Percentiles rank a stretch among this genome's conserved stretches.
phyloP scores from a whole-genome alignment of 805 yeast species.

The Ogataea neopini region DNA sequence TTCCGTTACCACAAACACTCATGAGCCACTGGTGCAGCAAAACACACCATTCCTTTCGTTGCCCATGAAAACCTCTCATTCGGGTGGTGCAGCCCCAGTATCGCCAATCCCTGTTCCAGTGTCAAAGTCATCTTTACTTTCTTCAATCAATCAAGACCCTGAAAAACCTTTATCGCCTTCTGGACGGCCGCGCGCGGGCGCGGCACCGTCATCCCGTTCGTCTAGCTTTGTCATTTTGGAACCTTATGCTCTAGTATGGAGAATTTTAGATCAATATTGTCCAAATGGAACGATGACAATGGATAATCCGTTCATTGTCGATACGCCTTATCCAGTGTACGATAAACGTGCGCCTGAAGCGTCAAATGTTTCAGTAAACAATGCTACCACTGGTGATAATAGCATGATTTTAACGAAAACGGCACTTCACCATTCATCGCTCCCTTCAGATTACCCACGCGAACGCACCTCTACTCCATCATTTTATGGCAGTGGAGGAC shows the following conservation, averaged over 20 bases:
- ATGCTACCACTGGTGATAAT: conserved; percentile 1
- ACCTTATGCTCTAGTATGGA: conserved; percentile 65
- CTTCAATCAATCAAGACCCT: conserved; percentile 8
- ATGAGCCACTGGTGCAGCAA: not conserved
- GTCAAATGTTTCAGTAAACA: no score
- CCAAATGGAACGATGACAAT: conserved; percentile 76
- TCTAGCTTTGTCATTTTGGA: conserved; percentile 35
- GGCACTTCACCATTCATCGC: not conserved
- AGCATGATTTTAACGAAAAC: not conserved
- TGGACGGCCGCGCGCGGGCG: conserved; percentile 2
- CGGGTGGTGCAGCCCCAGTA: conserved; percentile 21
- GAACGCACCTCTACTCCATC: conserved; percentile 15
- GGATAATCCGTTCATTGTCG: conserved; percentile 64
- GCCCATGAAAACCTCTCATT: not conserved
- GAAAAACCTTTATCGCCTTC: conserved; percentile 3
- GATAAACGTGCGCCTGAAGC: conserved; percentile 10
- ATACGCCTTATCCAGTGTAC: conserved; percentile 36
- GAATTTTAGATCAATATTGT: conserved; percentile 55
- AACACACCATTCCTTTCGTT: not conserved
- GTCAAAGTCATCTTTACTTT: conserved; percentile 26
- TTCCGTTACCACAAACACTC: not conserved
- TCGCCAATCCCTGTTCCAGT: conserved; percentile 33
- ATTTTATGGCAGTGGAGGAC: conserved; percentile 5
- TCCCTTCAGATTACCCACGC: conserved; percentile 8
- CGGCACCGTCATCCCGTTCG: not conserved